phyloP scores from a whole-genome alignment of 441 rosid species.

The Capsella rubella region DNA sequence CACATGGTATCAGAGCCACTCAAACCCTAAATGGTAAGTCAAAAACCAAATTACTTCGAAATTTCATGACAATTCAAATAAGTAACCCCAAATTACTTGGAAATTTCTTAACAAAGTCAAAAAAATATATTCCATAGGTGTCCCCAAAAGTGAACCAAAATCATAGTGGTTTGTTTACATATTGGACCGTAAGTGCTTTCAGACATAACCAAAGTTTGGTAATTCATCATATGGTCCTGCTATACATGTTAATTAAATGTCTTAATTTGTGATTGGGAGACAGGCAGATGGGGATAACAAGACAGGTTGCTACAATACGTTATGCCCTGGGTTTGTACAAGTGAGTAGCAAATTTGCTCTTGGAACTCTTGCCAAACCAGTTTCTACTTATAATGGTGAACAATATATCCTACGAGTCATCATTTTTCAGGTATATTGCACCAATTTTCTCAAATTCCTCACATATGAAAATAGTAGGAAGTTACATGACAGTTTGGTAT shows the following conservation, averaged over 20 bases:
- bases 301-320: slow-evolving; percentile 25
- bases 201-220: not conserved
- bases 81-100: not conserved
- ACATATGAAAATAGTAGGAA: not conserved
- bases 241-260: not conserved
- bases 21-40: slow-evolving; percentile 15
- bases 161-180: slow-evolving; percentile 25
- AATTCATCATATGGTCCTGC: not conserved
- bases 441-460: not conserved
- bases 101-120: not conserved
- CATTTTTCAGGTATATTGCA: not conserved
- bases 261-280: slow-evolving; percentile 5
- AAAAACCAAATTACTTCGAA: not conserved
- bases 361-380: slow-evolving; percentile 9
- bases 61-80: not conserved
- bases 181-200: slow-evolving; percentile 39
- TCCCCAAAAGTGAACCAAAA: slow-evolving; percentile 10
- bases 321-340: slow-evolving; percentile 29
- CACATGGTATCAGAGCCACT: no score
- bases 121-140: slow-evolving; percentile 1
- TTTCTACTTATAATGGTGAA: not conserved
- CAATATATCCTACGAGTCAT: not conserved
- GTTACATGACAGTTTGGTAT: not conserved
- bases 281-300: slow-evolving; percentile 10
- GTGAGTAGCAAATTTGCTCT: slow-evolving; percentile 22